Conservation (phyloP, 495 filamentous ascomycete species). For the Hypoxylon fragiforme region DNA sequence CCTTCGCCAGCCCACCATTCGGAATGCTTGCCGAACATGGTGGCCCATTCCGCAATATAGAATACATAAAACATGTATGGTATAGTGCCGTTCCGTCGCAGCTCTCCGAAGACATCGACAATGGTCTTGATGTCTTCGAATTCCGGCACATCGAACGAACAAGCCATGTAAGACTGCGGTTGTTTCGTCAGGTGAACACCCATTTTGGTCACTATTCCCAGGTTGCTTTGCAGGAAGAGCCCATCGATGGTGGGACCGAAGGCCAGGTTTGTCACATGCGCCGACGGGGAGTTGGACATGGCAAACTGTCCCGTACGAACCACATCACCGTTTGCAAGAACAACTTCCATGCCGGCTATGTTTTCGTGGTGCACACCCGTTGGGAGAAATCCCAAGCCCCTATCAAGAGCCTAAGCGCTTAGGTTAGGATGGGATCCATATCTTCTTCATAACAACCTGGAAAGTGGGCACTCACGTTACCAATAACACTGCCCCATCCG, state of each 20-base stretch:
- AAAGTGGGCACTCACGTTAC: constrained; percentile 46
- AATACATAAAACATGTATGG: constrained; percentile 50
- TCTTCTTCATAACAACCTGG: neutral
- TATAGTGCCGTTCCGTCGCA: constrained; percentile 44
- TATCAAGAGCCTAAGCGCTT: constrained; percentile 45
- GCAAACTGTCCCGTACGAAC: constrained; percentile 56
- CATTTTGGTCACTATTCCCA: constrained; percentile 55
- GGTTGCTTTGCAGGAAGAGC: constrained; percentile 53
- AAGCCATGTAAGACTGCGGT: constrained; percentile 54
- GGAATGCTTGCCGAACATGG: constrained; percentile 48
- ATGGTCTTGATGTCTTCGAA: constrained; percentile 51
- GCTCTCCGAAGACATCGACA: constrained; percentile 44
- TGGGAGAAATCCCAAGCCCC: constrained; percentile 50
- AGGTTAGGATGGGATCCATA: neutral
- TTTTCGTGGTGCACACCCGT: constrained; percentile 54
- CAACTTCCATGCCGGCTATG: constrained; percentile 53
- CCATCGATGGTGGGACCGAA: constrained; percentile 54
- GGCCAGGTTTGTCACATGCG: constrained; percentile 51
- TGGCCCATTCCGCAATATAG: constrained; percentile 52
- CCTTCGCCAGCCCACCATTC: constrained; percentile 51
- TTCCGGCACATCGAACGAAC: constrained; percentile 51
- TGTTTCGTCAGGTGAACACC: constrained; percentile 51
- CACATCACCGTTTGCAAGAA: constrained; percentile 52
- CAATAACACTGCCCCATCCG: constrained; percentile 61
- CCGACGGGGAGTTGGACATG: constrained; percentile 45